Evolutionary conservation across 495 filamentous ascomycete species (phyloP), one percentile per base, ranked within the genome.

Genomic region (Penicillium bovifimosum): DNA sequence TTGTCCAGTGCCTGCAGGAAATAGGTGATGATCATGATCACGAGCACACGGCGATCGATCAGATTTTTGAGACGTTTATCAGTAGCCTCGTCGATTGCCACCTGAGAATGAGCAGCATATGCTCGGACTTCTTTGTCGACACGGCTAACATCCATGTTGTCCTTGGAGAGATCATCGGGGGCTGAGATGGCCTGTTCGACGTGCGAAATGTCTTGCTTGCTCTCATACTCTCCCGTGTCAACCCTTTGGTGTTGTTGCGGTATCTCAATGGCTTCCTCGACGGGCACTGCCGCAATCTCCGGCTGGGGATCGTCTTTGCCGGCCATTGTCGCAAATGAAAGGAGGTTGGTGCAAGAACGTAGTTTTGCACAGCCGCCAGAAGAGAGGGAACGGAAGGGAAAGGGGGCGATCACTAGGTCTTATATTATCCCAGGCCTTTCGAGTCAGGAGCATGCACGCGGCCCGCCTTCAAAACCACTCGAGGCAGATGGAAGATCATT

Each of bases 1-100:
- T 88, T 87, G 56, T 86, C 83, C 28, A 88, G 73, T n/a, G 85
- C 82, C 47, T 88, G 86, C 2, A 87, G 65, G 58, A 88, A 88
- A 63, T 88, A 88, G 1, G 71, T 74, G 32, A 50, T 44, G 35
- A 74, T 68, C 70, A 75, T 73, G 36, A 78, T 64, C 0, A 79
- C 73, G 64, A 83, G 69, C 16, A 84, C 55, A 41, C 77, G 73
- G 17, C 66, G 63, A 52, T 83, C 81, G 39, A 83, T 84, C 69
- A 82, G 76, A 10, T 63, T 61, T 36, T 78, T 63, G 17, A 75
- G 64, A 3, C 80, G 72, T 32, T 65, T 72, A 55, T 79, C 78
- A 27, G 81, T 80, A 31, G 69, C 77, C 14, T 75, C 66, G 9
- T 78, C 73, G 51, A 88, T 78, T 2, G 78, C 66, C 28, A 85